phyloP scores from a whole-genome alignment of 106 monocot genomes.

The Acorus calamus region DNA sequence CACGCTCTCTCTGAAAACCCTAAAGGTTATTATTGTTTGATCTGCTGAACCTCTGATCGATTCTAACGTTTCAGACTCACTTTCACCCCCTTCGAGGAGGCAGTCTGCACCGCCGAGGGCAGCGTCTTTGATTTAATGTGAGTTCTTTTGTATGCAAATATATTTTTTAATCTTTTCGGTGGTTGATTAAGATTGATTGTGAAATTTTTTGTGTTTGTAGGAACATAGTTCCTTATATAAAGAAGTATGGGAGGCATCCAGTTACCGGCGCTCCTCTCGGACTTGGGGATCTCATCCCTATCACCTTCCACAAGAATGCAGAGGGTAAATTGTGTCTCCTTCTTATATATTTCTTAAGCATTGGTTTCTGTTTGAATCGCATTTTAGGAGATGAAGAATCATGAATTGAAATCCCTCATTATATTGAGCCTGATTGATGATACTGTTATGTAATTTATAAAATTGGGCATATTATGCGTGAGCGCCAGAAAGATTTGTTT shows the following conservation, averaged over 20 bases:
- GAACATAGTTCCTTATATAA: constrained; percentile 62
- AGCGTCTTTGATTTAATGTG: constrained; percentile 88
- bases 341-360: not conserved
- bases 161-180: not conserved
- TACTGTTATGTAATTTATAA: no score
- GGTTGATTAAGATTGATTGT: not conserved
- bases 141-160: constrained; percentile 5
- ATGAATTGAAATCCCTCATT: no score
- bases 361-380: no score
- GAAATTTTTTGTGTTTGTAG: constrained; percentile 16
- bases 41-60: not conserved
- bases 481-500: no score
- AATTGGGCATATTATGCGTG: no score
- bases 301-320: constrained; percentile 63
- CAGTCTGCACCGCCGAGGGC: constrained; percentile 86
- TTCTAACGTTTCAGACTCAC: constrained; percentile 36
- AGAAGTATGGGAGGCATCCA: constrained; percentile 63
- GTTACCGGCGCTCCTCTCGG: constrained; percentile 53
- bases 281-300: constrained; percentile 40
- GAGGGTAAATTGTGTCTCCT: constrained; percentile 33
- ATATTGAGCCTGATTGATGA: no score
- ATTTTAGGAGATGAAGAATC: no score
- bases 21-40: not conserved
- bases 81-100: constrained; percentile 80
- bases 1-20: not conserved